phyloP scores from a whole-genome alignment of 2,329 filamentous ascomycete genomes.

The Neofusicoccum kwambonambiense region DNA sequence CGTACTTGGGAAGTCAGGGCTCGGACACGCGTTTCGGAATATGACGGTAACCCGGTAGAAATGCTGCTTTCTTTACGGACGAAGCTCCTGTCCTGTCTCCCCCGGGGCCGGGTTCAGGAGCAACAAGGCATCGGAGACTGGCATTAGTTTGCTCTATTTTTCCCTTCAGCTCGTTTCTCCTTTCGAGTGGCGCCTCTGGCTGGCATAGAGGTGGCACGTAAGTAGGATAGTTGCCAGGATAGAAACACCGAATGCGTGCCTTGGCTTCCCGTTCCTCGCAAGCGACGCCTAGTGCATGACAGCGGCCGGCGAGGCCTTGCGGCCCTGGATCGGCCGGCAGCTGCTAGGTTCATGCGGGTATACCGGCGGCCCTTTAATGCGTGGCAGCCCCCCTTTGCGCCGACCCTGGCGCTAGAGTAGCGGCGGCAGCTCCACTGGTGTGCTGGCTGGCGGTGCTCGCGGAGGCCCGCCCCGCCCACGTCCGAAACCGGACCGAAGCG shows the following conservation, averaged over 20 bases:
- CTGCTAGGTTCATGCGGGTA: background rate
- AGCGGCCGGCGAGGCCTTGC: too few species aligned
- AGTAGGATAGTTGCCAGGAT: conserved; percentile 16
- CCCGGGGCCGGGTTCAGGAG: background rate
- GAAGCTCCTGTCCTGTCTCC: background rate
- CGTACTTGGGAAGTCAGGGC: background rate
- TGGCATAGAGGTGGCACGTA: conserved; percentile 9
- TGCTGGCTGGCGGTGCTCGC: background rate
- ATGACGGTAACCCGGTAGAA: conserved; percentile 15
- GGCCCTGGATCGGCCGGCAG: background rate
- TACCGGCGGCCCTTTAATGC: too few species aligned
- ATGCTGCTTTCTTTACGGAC: background rate
- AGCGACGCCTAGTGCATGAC: background rate
- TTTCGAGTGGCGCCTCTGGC: conserved; percentile 5
- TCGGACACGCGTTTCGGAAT: conserved; percentile 4
- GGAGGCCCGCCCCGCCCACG: background rate
- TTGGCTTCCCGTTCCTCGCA: background rate
- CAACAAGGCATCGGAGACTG: conserved; percentile 8
- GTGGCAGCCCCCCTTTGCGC: too few species aligned
- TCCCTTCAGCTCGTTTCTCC: background rate
- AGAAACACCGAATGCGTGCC: conserved; percentile 10
- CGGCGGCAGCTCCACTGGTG: background rate
- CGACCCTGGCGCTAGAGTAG: too few species aligned
- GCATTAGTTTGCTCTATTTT: background rate
- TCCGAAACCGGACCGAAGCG: conserved; percentile 16